Evolutionary conservation across 75 land plant species (phyloP), one percentile per base, ranked within the genome.

Genomic region (Sequoiadendron giganteum): DNA sequence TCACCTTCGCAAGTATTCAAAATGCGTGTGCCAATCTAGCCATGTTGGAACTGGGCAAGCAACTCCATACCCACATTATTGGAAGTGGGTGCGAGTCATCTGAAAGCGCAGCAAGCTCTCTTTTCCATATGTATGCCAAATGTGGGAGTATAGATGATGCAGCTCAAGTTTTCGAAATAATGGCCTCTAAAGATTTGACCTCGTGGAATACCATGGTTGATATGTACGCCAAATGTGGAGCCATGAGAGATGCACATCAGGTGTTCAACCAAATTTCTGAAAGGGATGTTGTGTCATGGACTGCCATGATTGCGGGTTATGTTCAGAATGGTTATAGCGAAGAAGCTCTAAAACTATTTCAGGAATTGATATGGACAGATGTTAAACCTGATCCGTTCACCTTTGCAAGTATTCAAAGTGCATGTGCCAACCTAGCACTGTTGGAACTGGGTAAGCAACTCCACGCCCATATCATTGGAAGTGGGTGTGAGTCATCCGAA

Each of bases 171-270:
- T 94, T 94, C 65, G 45, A 90, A 1, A 39, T 77, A 21, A 90
- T 95, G 87, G 84, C 87, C 2, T n/a, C 42, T 21, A 89, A 89
- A 14, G 92, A 93, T 86, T 87, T 94, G 45, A 88, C 94, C 42
- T 95, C 96, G 48, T 96, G 96, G 96, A 95, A 94, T 79, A 86
- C 94, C 4, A 85, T 95, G 86, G 88, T 87, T 34, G 93, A 94
- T 85, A 90, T 95, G 96, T 95, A 95, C 89, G 93, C 90, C 18
- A 94, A 94, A 88, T 95, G 96, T 86, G 95, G 93, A 19, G 85
- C 88, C 72, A 81, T 92, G 49, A 89, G 84, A 18, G 89, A 92
- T 38, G 96, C 94, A 3, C 87, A 87, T 10, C 54, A 85, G 58
- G 85, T 93, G 42, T 94, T 92, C 85, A 90, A 94, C 52, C 85